phyloP scores from a whole-genome alignment of 352 stramenopile species.

The Globisporangium parvum region DNA sequence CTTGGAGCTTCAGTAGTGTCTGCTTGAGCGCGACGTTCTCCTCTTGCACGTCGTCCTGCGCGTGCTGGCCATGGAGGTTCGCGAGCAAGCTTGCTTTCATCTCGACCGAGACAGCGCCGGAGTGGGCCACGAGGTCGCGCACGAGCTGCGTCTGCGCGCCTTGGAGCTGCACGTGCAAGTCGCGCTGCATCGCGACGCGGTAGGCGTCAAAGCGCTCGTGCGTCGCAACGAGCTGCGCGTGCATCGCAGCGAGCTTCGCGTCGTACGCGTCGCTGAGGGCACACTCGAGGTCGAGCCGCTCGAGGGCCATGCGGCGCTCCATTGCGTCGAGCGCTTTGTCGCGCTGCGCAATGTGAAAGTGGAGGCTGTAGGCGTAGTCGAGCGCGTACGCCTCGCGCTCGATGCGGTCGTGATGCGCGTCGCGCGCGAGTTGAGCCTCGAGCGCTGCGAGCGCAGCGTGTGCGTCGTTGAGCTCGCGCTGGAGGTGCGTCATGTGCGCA shows the following conservation, averaged over 20 bases:
- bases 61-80: conserved; percentile 35
- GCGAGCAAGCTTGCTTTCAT: conserved; percentile 45
- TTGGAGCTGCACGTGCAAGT: conserved; percentile 53
- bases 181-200: conserved; percentile 47
- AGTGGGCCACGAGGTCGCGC: conserved; percentile 53
- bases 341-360: conserved; percentile 32
- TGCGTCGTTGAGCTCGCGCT: not conserved
- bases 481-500: not conserved
- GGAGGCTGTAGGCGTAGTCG: conserved; percentile 35
- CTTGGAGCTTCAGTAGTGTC: conserved; percentile 59
- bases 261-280: conserved; percentile 50
- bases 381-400: conserved; percentile 37
- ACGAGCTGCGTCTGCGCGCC: conserved; percentile 44
- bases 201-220: conserved; percentile 66
- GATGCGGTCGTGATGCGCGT: conserved; percentile 22
- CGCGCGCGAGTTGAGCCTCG: not conserved
- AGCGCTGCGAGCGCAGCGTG: not conserved
- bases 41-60: conserved; percentile 33
- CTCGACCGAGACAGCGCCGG: conserved; percentile 40
- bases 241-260: conserved; percentile 45
- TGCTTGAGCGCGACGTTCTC: conserved; percentile 69
- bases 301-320: conserved; percentile 24
- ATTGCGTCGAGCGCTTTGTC: conserved; percentile 22
- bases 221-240: conserved; percentile 40
- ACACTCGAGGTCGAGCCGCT: conserved; percentile 35